Conservation (phyloP, 2,329 filamentous ascomycete genomes). For the Karstenula rhodostoma region DNA sequence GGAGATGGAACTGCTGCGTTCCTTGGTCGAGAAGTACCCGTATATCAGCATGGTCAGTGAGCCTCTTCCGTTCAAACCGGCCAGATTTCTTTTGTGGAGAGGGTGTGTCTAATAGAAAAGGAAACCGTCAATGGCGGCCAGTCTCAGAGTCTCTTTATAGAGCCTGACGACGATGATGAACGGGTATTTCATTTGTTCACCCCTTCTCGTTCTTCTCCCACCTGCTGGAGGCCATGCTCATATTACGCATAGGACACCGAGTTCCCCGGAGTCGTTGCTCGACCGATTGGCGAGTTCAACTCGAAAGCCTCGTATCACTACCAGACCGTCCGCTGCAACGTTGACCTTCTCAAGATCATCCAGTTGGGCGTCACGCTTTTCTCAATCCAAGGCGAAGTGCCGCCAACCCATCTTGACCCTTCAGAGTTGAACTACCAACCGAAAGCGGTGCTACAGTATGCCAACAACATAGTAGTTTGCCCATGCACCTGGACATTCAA, state of each 20-base stretch:
- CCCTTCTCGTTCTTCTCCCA: not conserved
- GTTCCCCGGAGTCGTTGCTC: constrained; percentile 95
- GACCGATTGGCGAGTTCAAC: constrained; percentile 92
- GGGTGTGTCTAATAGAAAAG: constrained; percentile 20
- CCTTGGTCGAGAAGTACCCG: constrained; percentile 87
- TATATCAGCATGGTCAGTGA: constrained; percentile 93
- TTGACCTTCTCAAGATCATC: constrained; percentile 96
- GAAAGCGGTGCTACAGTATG: constrained; percentile 59
- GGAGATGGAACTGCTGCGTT: constrained; percentile 85
- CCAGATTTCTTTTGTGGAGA: constrained; percentile 15
- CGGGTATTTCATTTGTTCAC: constrained; percentile 18
- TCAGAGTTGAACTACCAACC: constrained; percentile 52
- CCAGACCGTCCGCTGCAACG: constrained; percentile 95
- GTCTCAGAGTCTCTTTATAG: constrained; percentile 6
- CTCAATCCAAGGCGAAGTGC: constrained; percentile 86
- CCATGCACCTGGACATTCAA: constrained; percentile 99
- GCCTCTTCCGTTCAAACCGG: constrained; percentile 18
- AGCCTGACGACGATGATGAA: constrained; percentile 7
- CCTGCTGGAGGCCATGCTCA: constrained; percentile 23
- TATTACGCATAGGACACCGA: constrained; percentile 78
- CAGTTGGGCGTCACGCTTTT: constrained; percentile 96
- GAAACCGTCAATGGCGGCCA: constrained; percentile 11
- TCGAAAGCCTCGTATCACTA: constrained; percentile 99
- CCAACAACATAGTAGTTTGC: constrained; percentile 66
- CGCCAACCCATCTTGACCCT: constrained; percentile 70